Evolutionary conservation across 2,329 filamentous ascomycete genomes (phyloP).

Genomic region (Myriosclerotinia curreyana): DNA sequence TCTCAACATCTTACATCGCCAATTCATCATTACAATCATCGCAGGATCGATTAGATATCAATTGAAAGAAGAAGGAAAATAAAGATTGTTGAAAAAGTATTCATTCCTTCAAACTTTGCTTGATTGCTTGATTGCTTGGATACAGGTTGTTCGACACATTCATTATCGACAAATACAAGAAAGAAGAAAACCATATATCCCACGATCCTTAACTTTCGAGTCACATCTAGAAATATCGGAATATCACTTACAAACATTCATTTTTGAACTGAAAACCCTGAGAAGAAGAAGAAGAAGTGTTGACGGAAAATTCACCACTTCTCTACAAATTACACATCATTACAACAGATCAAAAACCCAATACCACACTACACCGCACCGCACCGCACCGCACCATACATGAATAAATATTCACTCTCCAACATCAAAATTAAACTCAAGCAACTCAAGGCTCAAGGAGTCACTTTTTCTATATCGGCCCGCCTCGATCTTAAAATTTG

Average conservation of each 20-base stretch:
- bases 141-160: slow-evolving; percentile 35
- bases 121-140: slow-evolving; percentile 25
- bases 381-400: too few relatives aligned
- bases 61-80: slow-evolving; percentile 7
- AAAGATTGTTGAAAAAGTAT: too few relatives aligned
- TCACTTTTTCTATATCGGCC: slow-evolving; percentile 6
- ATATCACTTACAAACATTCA: neutral
- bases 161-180: slow-evolving; percentile 33
- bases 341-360: neutral
- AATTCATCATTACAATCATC: slow-evolving; percentile 24
- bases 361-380: too few relatives aligned
- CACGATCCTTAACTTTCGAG: slow-evolving; percentile 15
- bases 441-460: too few relatives aligned
- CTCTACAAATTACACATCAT: neutral
- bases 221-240: neutral
- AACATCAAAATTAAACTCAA: neutral
- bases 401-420: slow-evolving; percentile 1
- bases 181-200: slow-evolving; percentile 18
- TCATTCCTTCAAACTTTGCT: slow-evolving; percentile 31
- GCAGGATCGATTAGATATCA: slow-evolving; percentile 32
- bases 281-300: neutral
- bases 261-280: too few relatives aligned
- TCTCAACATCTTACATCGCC: slow-evolving; percentile 24
- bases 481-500: slow-evolving; percentile 4
- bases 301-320: neutral